phyloP scores from a whole-genome alignment of 306 rosid genomes.

The Ormosia emarginata region DNA sequence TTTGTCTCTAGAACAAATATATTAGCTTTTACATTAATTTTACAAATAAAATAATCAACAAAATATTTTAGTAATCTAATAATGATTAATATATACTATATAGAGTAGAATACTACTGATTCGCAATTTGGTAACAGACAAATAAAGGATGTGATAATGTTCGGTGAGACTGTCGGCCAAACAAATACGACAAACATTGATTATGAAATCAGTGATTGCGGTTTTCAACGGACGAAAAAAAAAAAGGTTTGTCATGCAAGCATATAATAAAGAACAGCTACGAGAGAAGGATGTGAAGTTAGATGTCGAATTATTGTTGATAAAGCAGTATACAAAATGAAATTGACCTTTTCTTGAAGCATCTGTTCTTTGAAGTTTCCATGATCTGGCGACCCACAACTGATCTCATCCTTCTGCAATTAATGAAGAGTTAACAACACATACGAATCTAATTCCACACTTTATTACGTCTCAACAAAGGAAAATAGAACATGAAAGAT shows the following conservation, averaged over 20 bases:
- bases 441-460: slow-evolving; percentile 5
- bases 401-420: neutral
- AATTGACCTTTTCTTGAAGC: neutral
- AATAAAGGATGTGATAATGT: slow-evolving; percentile 3
- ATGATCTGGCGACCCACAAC: neutral
- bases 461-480: neutral
- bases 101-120: neutral
- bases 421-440: slow-evolving; percentile 12
- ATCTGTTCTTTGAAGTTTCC: neutral
- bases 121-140: neutral
- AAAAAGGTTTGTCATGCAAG: neutral
- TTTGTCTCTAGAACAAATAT: neutral
- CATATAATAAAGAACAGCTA: neutral
- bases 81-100: neutral
- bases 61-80: neutral
- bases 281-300: neutral
- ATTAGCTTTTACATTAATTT: too few species aligned
- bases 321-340: neutral
- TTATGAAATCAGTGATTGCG: neutral
- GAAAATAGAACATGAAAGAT: neutral
- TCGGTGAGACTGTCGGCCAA: slow-evolving; percentile 21
- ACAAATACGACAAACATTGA: neutral
- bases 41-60: neutral
- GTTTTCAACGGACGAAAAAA: neutral
- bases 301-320: neutral